Percentiles rank a stretch among this genome's conserved stretches.
These are phyloP conservation scores for Vigna angularis DNA, from an alignment of 306 rosid species.

Conservation along the genomic window DNA sequence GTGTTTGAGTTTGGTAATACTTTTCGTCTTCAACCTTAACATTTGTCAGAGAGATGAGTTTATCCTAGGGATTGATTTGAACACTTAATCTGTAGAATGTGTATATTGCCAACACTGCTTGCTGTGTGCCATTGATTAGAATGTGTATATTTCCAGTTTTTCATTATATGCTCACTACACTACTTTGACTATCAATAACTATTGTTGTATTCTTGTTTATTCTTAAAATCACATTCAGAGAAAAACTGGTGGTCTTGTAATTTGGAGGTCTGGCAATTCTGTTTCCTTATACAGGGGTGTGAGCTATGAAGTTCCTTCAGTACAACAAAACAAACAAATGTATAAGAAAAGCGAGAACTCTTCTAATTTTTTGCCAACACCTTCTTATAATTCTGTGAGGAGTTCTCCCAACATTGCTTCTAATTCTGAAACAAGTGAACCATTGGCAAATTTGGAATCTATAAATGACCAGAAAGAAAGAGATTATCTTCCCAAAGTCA, in stretches of 20 bases:
- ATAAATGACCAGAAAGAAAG: conserved; percentile 48
- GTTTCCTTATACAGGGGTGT: conserved; percentile 95
- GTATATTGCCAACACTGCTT: conserved; percentile 12
- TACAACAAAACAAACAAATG: conserved; percentile 61
- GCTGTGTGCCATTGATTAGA: neutral
- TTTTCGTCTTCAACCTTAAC: conserved; percentile 20
- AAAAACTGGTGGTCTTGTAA: conserved; percentile 96
- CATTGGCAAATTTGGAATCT: conserved; percentile 46
- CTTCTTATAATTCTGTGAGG: conserved; percentile 39
- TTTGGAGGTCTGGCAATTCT: conserved; percentile 98
- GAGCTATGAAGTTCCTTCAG: conserved; percentile 80
- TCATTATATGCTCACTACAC: conserved; percentile 1
- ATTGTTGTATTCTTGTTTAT: conserved; percentile 35
- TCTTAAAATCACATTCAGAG: conserved; percentile 62
- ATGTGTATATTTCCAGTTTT: neutral
- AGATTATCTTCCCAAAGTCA: conserved; percentile 54
- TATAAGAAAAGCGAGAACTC: conserved; percentile 54
- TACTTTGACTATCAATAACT: conserved; percentile 27
- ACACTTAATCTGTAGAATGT: conserved; percentile 17
- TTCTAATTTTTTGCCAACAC: conserved; percentile 47
- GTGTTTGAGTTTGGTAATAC: conserved; percentile 14
- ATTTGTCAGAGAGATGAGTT: conserved; percentile 12
- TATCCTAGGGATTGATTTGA: conserved; percentile 25
- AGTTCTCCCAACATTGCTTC: conserved; percentile 54
- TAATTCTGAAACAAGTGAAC: conserved; percentile 39